Percentiles rank a stretch among this genome's conserved stretches.
These are phyloP conservation scores for Dryas drummondii DNA, from an alignment of 306 rosid species.

Conservation along the genomic window DNA sequence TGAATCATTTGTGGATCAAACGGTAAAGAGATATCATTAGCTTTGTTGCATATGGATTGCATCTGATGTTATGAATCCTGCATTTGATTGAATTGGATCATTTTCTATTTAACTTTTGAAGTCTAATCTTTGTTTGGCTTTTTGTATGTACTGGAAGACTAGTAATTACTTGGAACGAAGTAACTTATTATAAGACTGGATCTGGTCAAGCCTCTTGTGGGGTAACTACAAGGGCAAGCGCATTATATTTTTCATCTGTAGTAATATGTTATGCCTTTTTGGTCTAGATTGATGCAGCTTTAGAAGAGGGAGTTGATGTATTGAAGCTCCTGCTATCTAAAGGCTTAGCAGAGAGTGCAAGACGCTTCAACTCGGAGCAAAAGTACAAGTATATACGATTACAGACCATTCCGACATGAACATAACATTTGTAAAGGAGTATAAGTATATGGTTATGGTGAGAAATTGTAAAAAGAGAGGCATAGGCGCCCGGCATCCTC, in stretches of 20 bases:
- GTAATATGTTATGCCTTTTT: not conserved
- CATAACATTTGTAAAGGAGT: not conserved
- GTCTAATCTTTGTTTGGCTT: not conserved
- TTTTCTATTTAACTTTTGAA: not conserved
- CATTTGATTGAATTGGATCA: not conserved
- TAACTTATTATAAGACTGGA: not conserved
- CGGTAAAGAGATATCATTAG: not conserved
- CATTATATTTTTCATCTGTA: not conserved
- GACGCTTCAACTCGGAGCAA: constrained; percentile 70
- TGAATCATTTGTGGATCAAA: not conserved
- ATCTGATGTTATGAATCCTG: not conserved
- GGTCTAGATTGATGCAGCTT: constrained; percentile 34
- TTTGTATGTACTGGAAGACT: not conserved
- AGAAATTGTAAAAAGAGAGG: not conserved
- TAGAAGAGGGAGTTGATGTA: constrained; percentile 48
- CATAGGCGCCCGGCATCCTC: too few relatives aligned
- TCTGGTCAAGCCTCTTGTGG: not conserved
- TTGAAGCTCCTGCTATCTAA: constrained; percentile 50
- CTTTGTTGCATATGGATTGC: not conserved
- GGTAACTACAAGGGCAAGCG: not conserved
- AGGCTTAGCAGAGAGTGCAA: constrained; percentile 59
- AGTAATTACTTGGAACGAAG: not conserved
- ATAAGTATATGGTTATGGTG: not conserved
- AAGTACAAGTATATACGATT: constrained; percentile 75
- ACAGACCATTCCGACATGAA: constrained; percentile 49